Percentiles rank a stretch among this genome's conserved stretches.
These are phyloP conservation scores for Pseudoturritis turrita DNA, from an alignment of 345 rosid species.

Conservation along the genomic window DNA sequence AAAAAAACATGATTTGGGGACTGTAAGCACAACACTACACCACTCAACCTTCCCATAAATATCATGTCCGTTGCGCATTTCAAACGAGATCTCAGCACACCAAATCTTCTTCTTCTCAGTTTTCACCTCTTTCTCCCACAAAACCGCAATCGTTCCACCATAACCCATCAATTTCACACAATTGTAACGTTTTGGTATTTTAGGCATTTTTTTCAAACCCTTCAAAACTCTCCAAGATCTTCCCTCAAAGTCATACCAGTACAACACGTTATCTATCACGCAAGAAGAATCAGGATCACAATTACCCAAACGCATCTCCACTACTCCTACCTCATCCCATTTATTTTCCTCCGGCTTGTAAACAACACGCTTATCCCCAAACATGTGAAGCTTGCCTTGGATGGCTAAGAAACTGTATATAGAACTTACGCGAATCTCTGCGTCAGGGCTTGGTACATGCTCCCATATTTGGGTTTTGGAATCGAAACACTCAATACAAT, in stretches of 20 bases:
- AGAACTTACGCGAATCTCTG: background rate
- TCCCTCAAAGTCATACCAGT: slow-evolving; percentile 31
- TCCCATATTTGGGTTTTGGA: slow-evolving; percentile 28
- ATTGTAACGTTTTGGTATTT: slow-evolving; percentile 43
- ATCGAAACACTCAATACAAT: slow-evolving; percentile 63
- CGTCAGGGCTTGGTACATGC: background rate
- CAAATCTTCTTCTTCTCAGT: slow-evolving; percentile 41
- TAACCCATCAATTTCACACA: slow-evolving; percentile 12
- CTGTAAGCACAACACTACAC: slow-evolving; percentile 42
- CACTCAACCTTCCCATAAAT: slow-evolving; percentile 51
- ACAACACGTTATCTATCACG: too few species aligned
- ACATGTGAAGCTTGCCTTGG: too few species aligned
- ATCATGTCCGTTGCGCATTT: slow-evolving; percentile 35
- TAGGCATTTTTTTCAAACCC: slow-evolving; percentile 47
- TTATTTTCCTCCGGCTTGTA: too few species aligned
- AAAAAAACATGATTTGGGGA: slow-evolving; percentile 38
- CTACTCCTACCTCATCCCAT: too few species aligned
- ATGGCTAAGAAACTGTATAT: too few species aligned
- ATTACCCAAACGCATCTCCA: too few species aligned
- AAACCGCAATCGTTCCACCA: slow-evolving; percentile 62
- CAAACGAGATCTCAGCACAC: slow-evolving; percentile 56
- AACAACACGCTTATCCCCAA: too few species aligned
- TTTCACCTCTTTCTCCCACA: slow-evolving; percentile 44
- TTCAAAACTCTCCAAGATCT: slow-evolving; percentile 50
- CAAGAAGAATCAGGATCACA: too few species aligned